Conservation (phyloP, 257 asterid species). For the Haberlea rhodopensis region DNA sequence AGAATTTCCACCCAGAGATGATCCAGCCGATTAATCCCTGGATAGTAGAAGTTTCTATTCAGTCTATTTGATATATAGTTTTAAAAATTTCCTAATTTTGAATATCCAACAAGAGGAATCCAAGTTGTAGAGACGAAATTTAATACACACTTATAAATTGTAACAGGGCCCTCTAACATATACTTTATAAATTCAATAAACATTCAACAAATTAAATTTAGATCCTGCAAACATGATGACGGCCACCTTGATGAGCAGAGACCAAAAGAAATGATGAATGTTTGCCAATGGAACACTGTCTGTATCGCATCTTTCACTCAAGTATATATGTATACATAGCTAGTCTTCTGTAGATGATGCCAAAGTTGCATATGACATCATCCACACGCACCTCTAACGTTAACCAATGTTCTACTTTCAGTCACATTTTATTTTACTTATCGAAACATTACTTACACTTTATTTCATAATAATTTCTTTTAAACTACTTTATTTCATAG, state of each 20-base stretch:
- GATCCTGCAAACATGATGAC: constrained; percentile 37
- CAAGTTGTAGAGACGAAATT: too few relatives aligned
- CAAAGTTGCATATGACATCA: constrained; percentile 33
- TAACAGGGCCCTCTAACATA: background rate
- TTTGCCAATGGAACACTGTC: constrained; percentile 43
- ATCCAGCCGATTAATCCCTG: too few relatives aligned
- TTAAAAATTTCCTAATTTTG: too few relatives aligned
- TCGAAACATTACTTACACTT: background rate
- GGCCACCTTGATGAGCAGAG: constrained; percentile 41
- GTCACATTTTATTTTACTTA: background rate
- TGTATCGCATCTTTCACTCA: constrained; percentile 11
- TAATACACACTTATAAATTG: too few relatives aligned
- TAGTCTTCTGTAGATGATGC: constrained; percentile 20
- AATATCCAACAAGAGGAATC: too few relatives aligned
- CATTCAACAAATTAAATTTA: background rate
- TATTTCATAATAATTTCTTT: constrained; percentile 18
- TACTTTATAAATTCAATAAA: background rate
- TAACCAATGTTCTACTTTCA: background rate
- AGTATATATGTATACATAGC: background rate
- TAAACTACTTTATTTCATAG: too few relatives aligned
- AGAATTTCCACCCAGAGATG: too few relatives aligned
- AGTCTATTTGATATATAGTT: too few relatives aligned
- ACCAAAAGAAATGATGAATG: constrained; percentile 67
- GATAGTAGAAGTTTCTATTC: too few relatives aligned
- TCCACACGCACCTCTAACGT: constrained; percentile 40